Evolutionary conservation across 1,284 basidiomycete species (phyloP).

Genomic region (Sanguinoderma infundibulare): DNA sequence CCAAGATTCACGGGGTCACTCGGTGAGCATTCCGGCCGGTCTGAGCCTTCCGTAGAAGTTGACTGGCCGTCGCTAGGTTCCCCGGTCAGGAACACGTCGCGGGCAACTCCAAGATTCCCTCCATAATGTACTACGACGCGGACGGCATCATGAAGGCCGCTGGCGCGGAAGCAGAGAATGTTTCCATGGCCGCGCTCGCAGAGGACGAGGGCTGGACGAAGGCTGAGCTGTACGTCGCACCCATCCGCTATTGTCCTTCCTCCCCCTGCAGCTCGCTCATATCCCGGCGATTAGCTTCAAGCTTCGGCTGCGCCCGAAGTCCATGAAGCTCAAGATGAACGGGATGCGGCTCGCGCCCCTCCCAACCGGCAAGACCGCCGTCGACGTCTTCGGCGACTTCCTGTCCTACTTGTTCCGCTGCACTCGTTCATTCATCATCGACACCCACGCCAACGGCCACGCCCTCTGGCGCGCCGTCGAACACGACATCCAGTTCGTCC

Average conservation of each 20-base stretch:
- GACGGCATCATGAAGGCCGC: conserved; percentile 66
- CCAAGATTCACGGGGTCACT: conserved; percentile 75
- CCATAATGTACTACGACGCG: conserved; percentile 72
- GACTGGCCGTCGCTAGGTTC: conserved; percentile 48
- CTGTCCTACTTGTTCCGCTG: conserved; percentile 73
- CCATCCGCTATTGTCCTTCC: conserved; percentile 4
- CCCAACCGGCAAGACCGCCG: conserved; percentile 65
- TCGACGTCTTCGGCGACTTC: conserved; percentile 80
- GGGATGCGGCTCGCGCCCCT: conserved; percentile 73
- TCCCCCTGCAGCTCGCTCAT: conserved; percentile 6
- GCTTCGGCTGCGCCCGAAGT: conserved; percentile 70
- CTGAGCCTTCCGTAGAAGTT: conserved; percentile 6
- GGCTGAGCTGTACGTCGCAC: conserved; percentile 62
- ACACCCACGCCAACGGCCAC: conserved; percentile 73
- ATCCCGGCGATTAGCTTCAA: conserved; percentile 60
- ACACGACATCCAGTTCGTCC: conserved; percentile 67
- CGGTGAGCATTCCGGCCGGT: conserved; percentile 49
- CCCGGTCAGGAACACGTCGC: conserved; percentile 83
- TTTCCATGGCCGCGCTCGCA: conserved; percentile 59
- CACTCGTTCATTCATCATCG: conserved; percentile 71
- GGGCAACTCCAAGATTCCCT: conserved; percentile 83
- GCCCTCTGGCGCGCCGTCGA: conserved; percentile 70
- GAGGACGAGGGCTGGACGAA: conserved; percentile 79
- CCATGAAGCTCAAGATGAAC: conserved; percentile 81
- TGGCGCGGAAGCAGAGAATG: conserved; percentile 74